A percentile compares a stretch with the other conserved stretches of the same genome.
Conservation (phyloP, 108 stramenopile species). For the Heterococcus sp. region DNA sequence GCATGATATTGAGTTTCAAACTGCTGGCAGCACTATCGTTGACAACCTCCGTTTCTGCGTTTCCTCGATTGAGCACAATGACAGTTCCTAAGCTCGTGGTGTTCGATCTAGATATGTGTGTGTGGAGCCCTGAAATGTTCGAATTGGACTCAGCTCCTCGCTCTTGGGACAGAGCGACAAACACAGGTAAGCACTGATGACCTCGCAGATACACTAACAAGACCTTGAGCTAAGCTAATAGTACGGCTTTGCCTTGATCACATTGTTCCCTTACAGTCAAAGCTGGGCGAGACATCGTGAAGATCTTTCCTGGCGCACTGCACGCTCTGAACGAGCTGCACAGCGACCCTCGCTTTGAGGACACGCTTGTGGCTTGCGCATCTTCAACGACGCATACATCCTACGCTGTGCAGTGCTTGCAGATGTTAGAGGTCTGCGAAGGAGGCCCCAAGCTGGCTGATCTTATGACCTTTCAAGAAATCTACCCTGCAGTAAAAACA, state of each 20-base stretch:
- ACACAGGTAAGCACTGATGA: too few relatives aligned
- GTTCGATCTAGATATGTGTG: conserved; percentile 41
- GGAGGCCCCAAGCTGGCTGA: conserved; percentile 14
- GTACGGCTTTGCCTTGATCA: too few relatives aligned
- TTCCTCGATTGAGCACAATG: background rate
- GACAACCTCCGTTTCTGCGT: background rate
- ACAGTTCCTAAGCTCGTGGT: conserved; percentile 39
- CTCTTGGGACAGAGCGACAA: conserved; percentile 7
- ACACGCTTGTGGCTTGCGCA: conserved; percentile 28
- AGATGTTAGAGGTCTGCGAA: conserved; percentile 13
- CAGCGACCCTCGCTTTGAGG: conserved; percentile 17
- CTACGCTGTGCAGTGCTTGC: conserved; percentile 22
- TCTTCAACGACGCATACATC: conserved; percentile 1
- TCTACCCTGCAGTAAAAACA: conserved; percentile 27
- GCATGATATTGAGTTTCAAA: background rate
- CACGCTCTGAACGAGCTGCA: conserved; percentile 24
- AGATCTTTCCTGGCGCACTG: conserved; percentile 24
- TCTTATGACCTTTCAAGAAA: conserved; percentile 14
- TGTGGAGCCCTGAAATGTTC: conserved; percentile 42
- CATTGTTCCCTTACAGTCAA: too few relatives aligned
- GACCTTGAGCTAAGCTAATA: too few relatives aligned
- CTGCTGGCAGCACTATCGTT: background rate
- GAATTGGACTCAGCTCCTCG: conserved; percentile 4
- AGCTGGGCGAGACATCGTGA: conserved; percentile 19
- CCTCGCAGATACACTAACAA: too few relatives aligned